Percentiles rank a stretch among this genome's conserved stretches.
phyloP scores from a whole-genome alignment of 139 green algal genomes.

The Ettlia oleoabundans region DNA sequence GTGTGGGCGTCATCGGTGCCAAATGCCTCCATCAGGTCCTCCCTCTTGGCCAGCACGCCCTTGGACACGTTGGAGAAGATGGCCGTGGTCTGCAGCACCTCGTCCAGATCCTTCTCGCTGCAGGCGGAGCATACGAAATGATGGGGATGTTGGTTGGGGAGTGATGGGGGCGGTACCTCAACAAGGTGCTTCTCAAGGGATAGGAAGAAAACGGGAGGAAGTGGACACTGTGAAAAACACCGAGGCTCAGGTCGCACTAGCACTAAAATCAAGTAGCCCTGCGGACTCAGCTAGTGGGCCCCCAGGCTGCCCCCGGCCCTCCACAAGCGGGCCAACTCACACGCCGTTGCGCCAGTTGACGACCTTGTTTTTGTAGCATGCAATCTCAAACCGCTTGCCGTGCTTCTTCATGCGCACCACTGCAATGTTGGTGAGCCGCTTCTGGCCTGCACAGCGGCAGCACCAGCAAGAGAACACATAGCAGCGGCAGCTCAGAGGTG shows the following conservation, averaged over 20 bases:
- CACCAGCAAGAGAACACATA: neutral
- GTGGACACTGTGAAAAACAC: too few species aligned
- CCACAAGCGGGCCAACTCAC: constrained; percentile 64
- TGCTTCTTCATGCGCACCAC: constrained; percentile 92
- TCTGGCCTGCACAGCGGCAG: constrained; percentile 83
- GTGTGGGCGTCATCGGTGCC: constrained; percentile 84
- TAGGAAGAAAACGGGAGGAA: neutral
- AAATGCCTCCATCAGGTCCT: constrained; percentile 91
- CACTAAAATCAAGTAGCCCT: too few species aligned
- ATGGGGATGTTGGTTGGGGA: neutral
- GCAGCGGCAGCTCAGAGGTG: too few species aligned
- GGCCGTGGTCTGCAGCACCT: constrained; percentile 96
- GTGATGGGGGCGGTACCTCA: neutral
- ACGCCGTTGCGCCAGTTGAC: constrained; percentile 87
- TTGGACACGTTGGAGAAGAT: constrained; percentile 98
- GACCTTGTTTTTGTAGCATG: constrained; percentile 99
- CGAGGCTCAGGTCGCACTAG: too few species aligned
- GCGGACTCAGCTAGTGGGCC: too few species aligned
- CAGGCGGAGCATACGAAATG: too few species aligned
- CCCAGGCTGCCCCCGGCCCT: too few species aligned
- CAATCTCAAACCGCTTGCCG: constrained; percentile 96
- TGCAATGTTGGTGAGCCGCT: constrained; percentile 98
- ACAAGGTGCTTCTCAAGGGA: neutral
- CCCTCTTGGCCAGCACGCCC: constrained; percentile 85
- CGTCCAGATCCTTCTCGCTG: constrained; percentile 98